Conservation (phyloP, 805 yeast genomes). For the Candida taoyuanica region DNA sequence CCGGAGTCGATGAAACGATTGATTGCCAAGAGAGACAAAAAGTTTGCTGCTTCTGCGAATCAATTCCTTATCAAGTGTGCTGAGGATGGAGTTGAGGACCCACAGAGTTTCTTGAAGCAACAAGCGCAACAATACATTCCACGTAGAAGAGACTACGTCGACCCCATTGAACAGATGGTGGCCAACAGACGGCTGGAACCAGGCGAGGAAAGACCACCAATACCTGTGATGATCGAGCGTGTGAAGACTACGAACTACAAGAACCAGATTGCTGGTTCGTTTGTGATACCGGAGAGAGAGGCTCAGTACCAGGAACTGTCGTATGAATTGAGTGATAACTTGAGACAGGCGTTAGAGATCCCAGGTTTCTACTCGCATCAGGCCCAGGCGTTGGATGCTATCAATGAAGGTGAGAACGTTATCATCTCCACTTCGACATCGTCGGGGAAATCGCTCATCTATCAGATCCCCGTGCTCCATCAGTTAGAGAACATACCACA, state of each 20-base stretch:
- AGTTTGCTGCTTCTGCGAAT: slow-evolving; percentile 41
- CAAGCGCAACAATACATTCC: slow-evolving; percentile 42
- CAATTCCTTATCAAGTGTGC: slow-evolving; percentile 33
- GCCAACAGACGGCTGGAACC: slow-evolving; percentile 25
- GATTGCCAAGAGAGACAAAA: slow-evolving; percentile 51
- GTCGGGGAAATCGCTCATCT: slow-evolving; percentile 91
- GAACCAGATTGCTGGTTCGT: slow-evolving; percentile 55
- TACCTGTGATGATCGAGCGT: slow-evolving; percentile 44
- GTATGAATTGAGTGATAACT: slow-evolving; percentile 45
- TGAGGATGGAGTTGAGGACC: slow-evolving; percentile 29
- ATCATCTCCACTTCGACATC: slow-evolving; percentile 94
- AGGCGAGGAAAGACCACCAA: slow-evolving; percentile 35
- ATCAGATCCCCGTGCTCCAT: slow-evolving; percentile 77
- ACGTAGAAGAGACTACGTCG: slow-evolving; percentile 41
- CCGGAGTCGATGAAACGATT: slow-evolving; percentile 55
- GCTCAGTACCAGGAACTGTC: slow-evolving; percentile 43
- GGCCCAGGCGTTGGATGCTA: slow-evolving; percentile 62
- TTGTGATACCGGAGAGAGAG: slow-evolving; percentile 41
- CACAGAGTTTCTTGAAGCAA: slow-evolving; percentile 37
- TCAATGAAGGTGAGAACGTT: slow-evolving; percentile 57
- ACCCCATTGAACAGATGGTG: slow-evolving; percentile 60
- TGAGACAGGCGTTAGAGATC: slow-evolving; percentile 46
- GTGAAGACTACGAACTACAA: slow-evolving; percentile 52
- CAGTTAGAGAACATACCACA: slow-evolving; percentile 36
- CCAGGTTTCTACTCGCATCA: slow-evolving; percentile 74